phyloP scores from a whole-genome alignment of 1,139 yeast species.

The Pichia sp. region DNA sequence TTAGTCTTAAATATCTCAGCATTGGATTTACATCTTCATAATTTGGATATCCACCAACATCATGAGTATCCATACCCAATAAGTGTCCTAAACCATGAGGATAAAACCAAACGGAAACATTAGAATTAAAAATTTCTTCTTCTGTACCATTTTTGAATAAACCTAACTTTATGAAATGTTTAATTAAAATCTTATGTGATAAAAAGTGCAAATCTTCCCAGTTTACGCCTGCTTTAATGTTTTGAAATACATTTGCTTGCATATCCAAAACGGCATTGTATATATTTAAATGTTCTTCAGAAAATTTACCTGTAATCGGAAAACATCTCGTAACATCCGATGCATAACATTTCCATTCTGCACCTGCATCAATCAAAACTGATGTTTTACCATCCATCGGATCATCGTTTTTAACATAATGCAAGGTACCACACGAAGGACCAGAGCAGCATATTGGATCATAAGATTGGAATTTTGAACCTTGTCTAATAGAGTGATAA shows the following conservation, averaged over 20 bases:
- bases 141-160: conserved; percentile 59
- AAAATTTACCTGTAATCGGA: conserved; percentile 88
- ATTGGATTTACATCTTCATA: conserved; percentile 76
- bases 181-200: conserved; percentile 73
- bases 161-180: conserved; percentile 66
- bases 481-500: conserved; percentile 91
- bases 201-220: conserved; percentile 85
- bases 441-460: conserved; percentile 97
- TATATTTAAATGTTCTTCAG: conserved; percentile 75
- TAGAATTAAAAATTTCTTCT: conserved; percentile 63
- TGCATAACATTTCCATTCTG: conserved; percentile 92
- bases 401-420: conserved; percentile 76
- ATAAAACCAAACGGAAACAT: conserved; percentile 71
- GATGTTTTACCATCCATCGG: conserved; percentile 43
- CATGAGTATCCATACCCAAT: conserved; percentile 93
- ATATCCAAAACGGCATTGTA: conserved; percentile 77
- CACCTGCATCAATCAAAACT: conserved; percentile 90
- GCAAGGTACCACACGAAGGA: conserved; percentile 83
- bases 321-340: conserved; percentile 92
- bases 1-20: conserved; percentile 68
- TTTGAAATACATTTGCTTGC: conserved; percentile 66
- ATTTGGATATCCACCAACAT: conserved; percentile 83
- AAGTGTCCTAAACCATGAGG: conserved; percentile 96
- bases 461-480: conserved; percentile 80
- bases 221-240: conserved; percentile 69